phyloP scores from a whole-genome alignment of 1,139 yeast species.

The Trichomonascaceae sp. region DNA sequence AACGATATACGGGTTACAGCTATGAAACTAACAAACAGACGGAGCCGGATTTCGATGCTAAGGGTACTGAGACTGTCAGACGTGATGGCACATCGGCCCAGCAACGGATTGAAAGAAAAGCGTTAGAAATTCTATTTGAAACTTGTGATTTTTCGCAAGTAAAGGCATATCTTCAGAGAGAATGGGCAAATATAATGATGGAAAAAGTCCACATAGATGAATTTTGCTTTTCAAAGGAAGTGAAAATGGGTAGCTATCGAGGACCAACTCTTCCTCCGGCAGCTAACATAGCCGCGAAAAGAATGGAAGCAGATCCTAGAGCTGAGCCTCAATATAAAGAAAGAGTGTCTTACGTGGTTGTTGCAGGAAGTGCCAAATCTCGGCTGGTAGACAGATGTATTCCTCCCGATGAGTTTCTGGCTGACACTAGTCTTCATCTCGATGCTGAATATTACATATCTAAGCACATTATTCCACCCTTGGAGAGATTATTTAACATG shows the following conservation, averaged over 20 bases:
- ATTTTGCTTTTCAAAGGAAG: conserved; percentile 89
- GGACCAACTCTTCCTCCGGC: conserved; percentile 77
- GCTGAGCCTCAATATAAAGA: conserved; percentile 84
- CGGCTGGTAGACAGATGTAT: conserved; percentile 74
- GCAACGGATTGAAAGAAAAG: conserved; percentile 69
- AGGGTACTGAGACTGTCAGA: conserved; percentile 90
- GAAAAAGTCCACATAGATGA: conserved; percentile 68
- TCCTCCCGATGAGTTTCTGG: conserved; percentile 65
- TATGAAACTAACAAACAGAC: conserved; percentile 54
- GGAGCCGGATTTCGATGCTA: conserved; percentile 78
- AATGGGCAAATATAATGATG: conserved; percentile 57
- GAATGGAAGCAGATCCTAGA: conserved; percentile 58
- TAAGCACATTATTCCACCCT: conserved; percentile 80
- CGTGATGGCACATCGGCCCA: conserved; percentile 95
- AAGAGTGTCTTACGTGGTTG: conserved; percentile 80
- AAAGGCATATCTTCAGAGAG: conserved; percentile 55
- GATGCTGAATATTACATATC: conserved; percentile 83
- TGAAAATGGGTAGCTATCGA: conserved; percentile 75
- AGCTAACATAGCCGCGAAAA: conserved; percentile 66
- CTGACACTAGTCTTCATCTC: conserved; percentile 35
- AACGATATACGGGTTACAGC: conserved; percentile 82
- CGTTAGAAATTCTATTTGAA: conserved; percentile 63
- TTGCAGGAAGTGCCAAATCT: conserved; percentile 57
- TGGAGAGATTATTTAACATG: conserved; percentile 74
- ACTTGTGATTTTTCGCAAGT: conserved; percentile 65